Percentiles rank a stretch among this genome's conserved stretches.
Evolutionary conservation across 768 basidiomycete species (phyloP).

Genomic region (Neoboletus subvelutipes): DNA sequence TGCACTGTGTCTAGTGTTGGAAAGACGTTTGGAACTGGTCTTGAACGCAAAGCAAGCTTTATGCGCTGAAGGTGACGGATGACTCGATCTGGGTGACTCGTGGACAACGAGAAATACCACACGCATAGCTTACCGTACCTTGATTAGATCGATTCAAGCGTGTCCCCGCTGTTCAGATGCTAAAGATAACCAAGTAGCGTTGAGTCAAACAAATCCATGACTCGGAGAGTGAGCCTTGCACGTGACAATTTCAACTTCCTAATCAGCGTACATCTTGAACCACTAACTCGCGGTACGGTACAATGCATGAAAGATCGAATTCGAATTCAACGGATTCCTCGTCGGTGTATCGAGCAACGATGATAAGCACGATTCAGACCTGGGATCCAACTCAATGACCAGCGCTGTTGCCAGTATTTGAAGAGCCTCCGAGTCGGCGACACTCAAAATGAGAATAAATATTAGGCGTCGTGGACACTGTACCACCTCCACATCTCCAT

Average conservation of each 20-base stretch:
- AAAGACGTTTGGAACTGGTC: background rate
- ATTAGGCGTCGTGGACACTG: background rate
- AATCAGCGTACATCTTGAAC: background rate
- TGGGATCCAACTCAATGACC: background rate
- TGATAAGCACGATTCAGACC: background rate
- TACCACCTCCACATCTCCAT: background rate
- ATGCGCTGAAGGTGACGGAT: background rate
- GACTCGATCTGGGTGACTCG: constrained; percentile 19
- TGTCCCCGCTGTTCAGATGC: background rate
- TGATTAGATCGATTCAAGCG: background rate
- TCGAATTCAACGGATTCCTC: background rate
- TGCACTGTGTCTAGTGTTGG: background rate
- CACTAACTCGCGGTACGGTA: no score
- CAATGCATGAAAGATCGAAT: background rate
- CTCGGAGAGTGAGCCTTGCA: background rate
- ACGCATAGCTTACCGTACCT: background rate
- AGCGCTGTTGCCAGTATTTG: background rate
- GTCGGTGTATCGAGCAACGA: background rate
- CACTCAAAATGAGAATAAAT: background rate
- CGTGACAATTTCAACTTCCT: background rate
- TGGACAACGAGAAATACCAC: background rate
- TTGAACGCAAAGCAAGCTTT: background rate
- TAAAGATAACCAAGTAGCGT: background rate
- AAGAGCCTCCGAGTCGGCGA: background rate
- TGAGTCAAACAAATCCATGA: background rate